A percentile compares a stretch with the other conserved stretches of the same genome.
Evolutionary conservation across 2,329 filamentous ascomycete species (phyloP).

Genomic region (Calonectria naviculata): DNA sequence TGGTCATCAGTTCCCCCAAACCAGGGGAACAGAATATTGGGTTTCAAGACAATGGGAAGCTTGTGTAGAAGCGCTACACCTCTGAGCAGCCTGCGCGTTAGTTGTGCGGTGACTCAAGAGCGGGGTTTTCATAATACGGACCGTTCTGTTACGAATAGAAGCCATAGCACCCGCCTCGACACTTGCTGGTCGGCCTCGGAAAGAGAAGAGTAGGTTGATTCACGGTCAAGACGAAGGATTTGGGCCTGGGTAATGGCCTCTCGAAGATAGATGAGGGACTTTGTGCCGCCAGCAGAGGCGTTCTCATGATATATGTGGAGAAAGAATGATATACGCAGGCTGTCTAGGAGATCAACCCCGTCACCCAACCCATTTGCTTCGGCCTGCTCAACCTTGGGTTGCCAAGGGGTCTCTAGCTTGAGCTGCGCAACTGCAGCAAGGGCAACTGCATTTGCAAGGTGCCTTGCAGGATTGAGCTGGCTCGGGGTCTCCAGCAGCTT

Average conservation of each 20-base stretch:
- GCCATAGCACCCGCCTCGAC: conserved; percentile 57
- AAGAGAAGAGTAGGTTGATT: conserved; percentile 52
- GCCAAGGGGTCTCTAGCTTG: conserved; percentile 49
- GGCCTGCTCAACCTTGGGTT: conserved; percentile 40
- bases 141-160: conserved; percentile 61
- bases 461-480: conserved; percentile 48
- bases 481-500: conserved; percentile 45
- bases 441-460: conserved; percentile 57
- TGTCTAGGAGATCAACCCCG: conserved; percentile 49
- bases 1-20: conserved; percentile 50
- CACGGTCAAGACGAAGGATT: conserved; percentile 58
- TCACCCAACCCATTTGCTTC: conserved; percentile 41
- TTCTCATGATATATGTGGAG: conserved; percentile 65
- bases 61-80: conserved; percentile 63
- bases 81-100: conserved; percentile 38
- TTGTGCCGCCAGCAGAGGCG: conserved; percentile 54
- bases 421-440: conserved; percentile 62
- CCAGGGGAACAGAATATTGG: conserved; percentile 51
- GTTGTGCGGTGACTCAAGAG: neutral
- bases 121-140: conserved; percentile 22
- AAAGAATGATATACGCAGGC: conserved; percentile 60
- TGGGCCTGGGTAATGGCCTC: conserved; percentile 65
- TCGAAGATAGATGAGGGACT: conserved; percentile 59
- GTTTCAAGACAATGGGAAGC: conserved; percentile 57
- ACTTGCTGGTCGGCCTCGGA: conserved; percentile 54